Conservation (phyloP, 225 moss, liverwort and hornwort species). For the Marchantia paleacea region DNA sequence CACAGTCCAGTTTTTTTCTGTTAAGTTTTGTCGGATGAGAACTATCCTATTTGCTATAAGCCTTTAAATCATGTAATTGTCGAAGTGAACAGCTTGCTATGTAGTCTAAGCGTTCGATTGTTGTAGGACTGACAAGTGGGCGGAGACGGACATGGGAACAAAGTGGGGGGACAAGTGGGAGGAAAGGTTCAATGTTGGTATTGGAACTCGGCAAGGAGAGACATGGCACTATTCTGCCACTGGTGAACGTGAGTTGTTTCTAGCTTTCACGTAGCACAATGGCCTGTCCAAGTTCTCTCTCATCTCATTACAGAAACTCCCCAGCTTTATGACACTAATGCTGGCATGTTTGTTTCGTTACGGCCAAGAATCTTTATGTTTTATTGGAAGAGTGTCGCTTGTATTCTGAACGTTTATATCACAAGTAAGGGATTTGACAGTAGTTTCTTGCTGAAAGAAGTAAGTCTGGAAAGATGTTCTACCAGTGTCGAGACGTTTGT, state of each 20-base stretch:
- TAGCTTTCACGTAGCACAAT: background rate
- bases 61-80: slow-evolving; percentile 1
- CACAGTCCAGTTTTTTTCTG: too few species aligned
- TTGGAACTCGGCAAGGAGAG: slow-evolving; percentile 90
- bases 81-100: background rate
- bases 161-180: slow-evolving; percentile 99
- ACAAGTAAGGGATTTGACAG: background rate
- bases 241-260: slow-evolving; percentile 50
- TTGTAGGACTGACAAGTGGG: slow-evolving; percentile 98
- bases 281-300: background rate
- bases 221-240: slow-evolving; percentile 88
- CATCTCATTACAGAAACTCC: background rate
- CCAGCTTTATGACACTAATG: background rate
- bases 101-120: background rate
- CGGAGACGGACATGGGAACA: slow-evolving; percentile 91
- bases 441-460: too few species aligned
- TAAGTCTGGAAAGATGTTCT: background rate
- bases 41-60: background rate
- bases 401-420: too few species aligned
- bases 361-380: background rate
- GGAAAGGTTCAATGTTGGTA: slow-evolving; percentile 81
- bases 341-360: too few species aligned
- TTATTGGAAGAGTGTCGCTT: too few species aligned
- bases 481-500: background rate
- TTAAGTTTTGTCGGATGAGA: too few species aligned